phyloP scores from a whole-genome alignment of 768 basidiomycete species.

The Amanita rubescens region DNA sequence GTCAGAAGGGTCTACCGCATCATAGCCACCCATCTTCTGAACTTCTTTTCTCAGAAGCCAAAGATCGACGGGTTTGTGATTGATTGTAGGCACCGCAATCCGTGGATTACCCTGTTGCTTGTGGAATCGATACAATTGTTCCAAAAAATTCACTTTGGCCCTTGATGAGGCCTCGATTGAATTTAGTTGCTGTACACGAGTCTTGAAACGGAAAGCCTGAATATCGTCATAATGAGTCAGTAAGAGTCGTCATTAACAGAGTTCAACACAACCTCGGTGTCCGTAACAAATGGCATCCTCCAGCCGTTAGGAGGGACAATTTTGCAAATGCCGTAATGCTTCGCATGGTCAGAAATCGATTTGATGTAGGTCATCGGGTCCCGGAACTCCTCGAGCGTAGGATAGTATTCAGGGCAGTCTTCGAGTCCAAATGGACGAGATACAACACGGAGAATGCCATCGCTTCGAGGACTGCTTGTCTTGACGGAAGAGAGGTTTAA shows the following conservation, averaged over 20 bases:
- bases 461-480: constrained; percentile 46
- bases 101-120: constrained; percentile 89
- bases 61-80: constrained; percentile 87
- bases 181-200: constrained; percentile 88
- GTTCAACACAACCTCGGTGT: constrained; percentile 65
- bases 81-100: constrained; percentile 90
- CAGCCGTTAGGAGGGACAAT: constrained; percentile 89
- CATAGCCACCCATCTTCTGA: constrained; percentile 80
- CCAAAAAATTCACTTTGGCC: constrained; percentile 94
- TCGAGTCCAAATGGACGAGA: constrained; percentile 77
- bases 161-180: constrained; percentile 96
- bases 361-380: constrained; percentile 93
- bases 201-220: constrained; percentile 91
- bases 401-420: constrained; percentile 87
- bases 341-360: constrained; percentile 65
- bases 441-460: constrained; percentile 28
- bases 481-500: constrained; percentile 70
- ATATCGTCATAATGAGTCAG: constrained; percentile 27
- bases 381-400: constrained; percentile 84
- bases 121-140: constrained; percentile 95
- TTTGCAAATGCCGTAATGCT: constrained; percentile 88
- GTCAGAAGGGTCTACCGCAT: constrained; percentile 49
- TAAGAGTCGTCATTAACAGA: constrained; percentile 21
- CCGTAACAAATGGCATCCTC: constrained; percentile 94
- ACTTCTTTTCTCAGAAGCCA: constrained; percentile 94